Percentiles rank a stretch among this genome's conserved stretches.
Evolutionary conservation across 148 eudicot genomes (phyloP).

Genomic region (Nyssa sinensis): DNA sequence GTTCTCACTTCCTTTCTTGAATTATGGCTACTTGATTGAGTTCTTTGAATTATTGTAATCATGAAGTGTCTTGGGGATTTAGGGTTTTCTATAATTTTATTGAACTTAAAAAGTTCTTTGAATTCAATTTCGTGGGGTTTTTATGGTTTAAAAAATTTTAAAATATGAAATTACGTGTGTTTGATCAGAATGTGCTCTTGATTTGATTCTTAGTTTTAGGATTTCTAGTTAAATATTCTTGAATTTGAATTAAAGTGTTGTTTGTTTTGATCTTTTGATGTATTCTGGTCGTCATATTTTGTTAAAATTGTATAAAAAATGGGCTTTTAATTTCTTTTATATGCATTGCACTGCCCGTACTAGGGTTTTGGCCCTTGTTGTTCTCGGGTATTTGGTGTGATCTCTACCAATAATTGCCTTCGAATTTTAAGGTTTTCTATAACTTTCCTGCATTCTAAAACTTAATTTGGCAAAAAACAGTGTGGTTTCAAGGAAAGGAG

Average conservation of each 20-base stretch:
- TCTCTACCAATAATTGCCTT: no score
- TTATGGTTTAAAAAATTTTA: neutral
- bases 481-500: no score
- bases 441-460: no score
- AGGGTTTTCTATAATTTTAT: neutral
- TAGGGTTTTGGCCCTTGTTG: neutral
- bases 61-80: no score
- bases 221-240: neutral
- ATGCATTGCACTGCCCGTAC: neutral
- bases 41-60: no score
- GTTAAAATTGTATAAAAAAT: neutral
- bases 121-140: neutral
- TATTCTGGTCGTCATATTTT: no score
- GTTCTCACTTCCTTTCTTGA: neutral
- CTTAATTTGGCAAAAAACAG: no score
- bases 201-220: neutral
- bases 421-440: no score
- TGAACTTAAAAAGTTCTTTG: neutral
- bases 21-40: neutral
- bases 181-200: no score
- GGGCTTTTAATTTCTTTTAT: neutral
- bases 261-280: no score
- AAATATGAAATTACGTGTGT: no score
- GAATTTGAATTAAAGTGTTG: neutral
- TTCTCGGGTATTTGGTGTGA: no score